These are phyloP conservation scores for Solanum appendiculatum DNA, from an alignment of 257 asterid species.

Conservation along the genomic window DNA sequence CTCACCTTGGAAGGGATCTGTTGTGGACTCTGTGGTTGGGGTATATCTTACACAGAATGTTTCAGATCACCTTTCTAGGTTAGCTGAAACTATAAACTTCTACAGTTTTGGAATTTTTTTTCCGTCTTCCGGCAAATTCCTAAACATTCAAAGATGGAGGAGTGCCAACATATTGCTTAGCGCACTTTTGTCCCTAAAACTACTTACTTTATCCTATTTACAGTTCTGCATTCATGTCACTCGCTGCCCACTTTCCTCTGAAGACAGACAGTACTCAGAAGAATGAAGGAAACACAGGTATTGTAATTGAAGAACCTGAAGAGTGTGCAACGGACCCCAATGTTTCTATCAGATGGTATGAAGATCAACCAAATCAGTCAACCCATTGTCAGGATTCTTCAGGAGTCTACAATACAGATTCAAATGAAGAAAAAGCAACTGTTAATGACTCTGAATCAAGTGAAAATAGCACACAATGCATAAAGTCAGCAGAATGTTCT, in stretches of 20 bases:
- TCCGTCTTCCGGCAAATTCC: neutral
- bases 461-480: conserved; percentile 17
- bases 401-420: conserved; percentile 19
- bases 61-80: conserved; percentile 53
- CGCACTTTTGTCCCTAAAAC: neutral
- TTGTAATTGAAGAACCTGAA: conserved; percentile 32
- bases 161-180: neutral
- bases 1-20: conserved; percentile 54
- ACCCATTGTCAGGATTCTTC: conserved; percentile 21
- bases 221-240: conserved; percentile 52
- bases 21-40: conserved; percentile 44
- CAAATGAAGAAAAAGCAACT: conserved; percentile 21
- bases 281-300: conserved; percentile 23
- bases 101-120: neutral
- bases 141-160: neutral
- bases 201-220: neutral
- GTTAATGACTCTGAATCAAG: conserved; percentile 8
- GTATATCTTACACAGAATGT: conserved; percentile 53
- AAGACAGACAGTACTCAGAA: conserved; percentile 23
- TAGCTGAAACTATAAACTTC: conserved; percentile 5
- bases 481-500: conserved; percentile 15
- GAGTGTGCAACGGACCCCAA: conserved; percentile 30
- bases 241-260: conserved; percentile 40
- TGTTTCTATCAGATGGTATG: conserved; percentile 29
- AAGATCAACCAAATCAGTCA: conserved; percentile 20